A percentile compares a stretch with the other conserved stretches of the same genome.
These are phyloP conservation scores for Candida sakaeoensis DNA, from an alignment of 805 yeast genomes.

Conservation along the genomic window DNA sequence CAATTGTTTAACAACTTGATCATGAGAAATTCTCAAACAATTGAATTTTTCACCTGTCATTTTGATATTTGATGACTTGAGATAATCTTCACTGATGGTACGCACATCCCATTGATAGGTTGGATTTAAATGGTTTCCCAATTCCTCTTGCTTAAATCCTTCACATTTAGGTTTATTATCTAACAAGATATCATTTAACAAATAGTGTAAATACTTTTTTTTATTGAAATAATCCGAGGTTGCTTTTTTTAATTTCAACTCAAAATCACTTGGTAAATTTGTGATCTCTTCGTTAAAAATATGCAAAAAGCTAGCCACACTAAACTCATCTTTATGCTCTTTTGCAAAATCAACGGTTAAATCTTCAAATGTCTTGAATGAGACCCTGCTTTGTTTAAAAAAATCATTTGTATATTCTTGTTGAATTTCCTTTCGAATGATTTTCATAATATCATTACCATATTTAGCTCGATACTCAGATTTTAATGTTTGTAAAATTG, in stretches of 20 bases:
- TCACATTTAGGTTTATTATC: constrained; percentile 11
- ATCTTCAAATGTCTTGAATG: constrained; percentile 7
- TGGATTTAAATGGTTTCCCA: constrained; percentile 11
- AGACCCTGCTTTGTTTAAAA: constrained; percentile 4
- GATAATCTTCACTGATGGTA: constrained; percentile 7
- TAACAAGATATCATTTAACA: constrained; percentile 11
- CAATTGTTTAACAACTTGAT: constrained; percentile 21
- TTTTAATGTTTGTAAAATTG: constrained; percentile 7
- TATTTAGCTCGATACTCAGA: constrained; percentile 5
- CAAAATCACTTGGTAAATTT: neutral
- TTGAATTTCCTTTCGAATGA: constrained; percentile 5
- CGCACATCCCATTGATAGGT: constrained; percentile 11
- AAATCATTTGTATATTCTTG: constrained; percentile 9
- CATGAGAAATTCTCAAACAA: constrained; percentile 25
- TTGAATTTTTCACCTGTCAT: constrained; percentile 14
- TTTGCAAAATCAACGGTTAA: constrained; percentile 3
- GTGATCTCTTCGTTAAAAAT: constrained; percentile 1
- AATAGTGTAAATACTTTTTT: constrained; percentile 8
- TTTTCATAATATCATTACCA: constrained; percentile 7
- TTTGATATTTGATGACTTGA: constrained; percentile 12
- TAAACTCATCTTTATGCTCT: constrained; percentile 6
- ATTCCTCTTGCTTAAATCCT: constrained; percentile 14
- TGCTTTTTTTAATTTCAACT: neutral
- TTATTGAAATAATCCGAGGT: constrained; percentile 4
- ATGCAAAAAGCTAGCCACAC: constrained; percentile 3